Evolutionary conservation across 208 protist genomes (phyloP).

Genomic region (Acanthamoeba divionensis): DNA sequence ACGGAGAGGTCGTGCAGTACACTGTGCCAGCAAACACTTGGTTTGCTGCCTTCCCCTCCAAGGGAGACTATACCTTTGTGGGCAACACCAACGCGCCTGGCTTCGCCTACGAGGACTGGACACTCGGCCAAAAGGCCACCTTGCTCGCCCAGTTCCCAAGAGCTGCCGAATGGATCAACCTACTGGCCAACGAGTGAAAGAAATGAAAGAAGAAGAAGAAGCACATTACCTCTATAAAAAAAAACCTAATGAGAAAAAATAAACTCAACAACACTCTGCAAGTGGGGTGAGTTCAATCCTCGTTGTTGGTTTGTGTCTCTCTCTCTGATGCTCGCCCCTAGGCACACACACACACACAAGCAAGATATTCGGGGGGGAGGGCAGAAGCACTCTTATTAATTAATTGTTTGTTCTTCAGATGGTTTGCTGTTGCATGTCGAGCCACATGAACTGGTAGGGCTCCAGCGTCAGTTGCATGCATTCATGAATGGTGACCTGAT

Average conservation of each 20-base stretch:
- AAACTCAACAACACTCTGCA: too few relatives aligned
- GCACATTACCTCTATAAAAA: background rate
- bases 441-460: conserved; percentile 59
- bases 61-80: background rate
- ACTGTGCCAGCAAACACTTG: conserved; percentile 9
- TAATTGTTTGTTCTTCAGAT: background rate
- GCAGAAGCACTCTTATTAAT: background rate
- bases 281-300: too few relatives aligned
- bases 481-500: background rate
- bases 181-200: too few relatives aligned
- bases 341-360: too few relatives aligned
- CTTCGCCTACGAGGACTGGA: conserved; percentile 40
- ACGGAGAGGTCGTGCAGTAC: background rate
- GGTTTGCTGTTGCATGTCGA: background rate
- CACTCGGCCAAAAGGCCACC: background rate
- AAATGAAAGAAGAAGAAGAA: background rate
- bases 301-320: too few relatives aligned
- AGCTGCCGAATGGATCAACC: conserved; percentile 9
- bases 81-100: conserved; percentile 33
- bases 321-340: too few relatives aligned
- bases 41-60: background rate
- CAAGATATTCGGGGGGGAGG: background rate
- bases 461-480: background rate
- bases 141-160: conserved; percentile 13
- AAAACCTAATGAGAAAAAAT: too few relatives aligned